A percentile compares a stretch with the other conserved stretches of the same genome.
Evolutionary conservation across 768 basidiomycete species (phyloP).

Genomic region (Pleurotus salmoneostramineus): DNA sequence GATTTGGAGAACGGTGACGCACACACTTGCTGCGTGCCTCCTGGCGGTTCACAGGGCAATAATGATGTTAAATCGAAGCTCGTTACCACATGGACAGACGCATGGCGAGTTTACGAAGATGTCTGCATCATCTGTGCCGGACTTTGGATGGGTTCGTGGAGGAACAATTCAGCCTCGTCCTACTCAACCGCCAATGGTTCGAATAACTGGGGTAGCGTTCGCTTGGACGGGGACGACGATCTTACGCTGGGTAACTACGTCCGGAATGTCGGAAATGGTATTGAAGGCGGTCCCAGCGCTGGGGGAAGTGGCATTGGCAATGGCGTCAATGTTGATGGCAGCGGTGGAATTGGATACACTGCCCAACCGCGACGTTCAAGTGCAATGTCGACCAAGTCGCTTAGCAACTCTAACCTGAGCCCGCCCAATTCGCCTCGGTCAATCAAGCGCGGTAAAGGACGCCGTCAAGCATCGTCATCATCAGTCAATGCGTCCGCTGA

Average conservation of each 20-base stretch:
- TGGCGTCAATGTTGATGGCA: not conserved
- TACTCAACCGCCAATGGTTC: slow-evolving; percentile 47
- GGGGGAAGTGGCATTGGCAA: not conserved
- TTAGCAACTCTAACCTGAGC: slow-evolving; percentile 26
- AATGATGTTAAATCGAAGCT: slow-evolving; percentile 29
- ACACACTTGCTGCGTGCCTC: slow-evolving; percentile 32
- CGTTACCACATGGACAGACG: slow-evolving; percentile 61
- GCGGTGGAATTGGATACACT: slow-evolving; percentile 21
- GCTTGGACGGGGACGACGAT: slow-evolving; percentile 67
- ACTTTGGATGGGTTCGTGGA: slow-evolving; percentile 75
- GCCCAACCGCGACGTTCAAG: slow-evolving; percentile 41
- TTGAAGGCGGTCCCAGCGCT: slow-evolving; percentile 57
- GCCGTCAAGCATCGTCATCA: slow-evolving; percentile 26
- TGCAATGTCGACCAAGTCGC: slow-evolving; percentile 45
- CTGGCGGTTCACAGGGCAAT: slow-evolving; percentile 18
- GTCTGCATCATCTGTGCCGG: slow-evolving; percentile 80
- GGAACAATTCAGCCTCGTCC: slow-evolving; percentile 41
- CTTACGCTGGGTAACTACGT: slow-evolving; percentile 41
- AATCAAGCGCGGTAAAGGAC: slow-evolving; percentile 20
- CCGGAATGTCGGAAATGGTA: slow-evolving; percentile 63
- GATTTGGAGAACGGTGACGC: slow-evolving; percentile 30
- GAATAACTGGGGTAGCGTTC: slow-evolving; percentile 53
- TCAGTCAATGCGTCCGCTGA: slow-evolving; percentile 14
- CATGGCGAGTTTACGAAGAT: slow-evolving; percentile 83
- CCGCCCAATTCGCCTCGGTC: slow-evolving; percentile 2